Base-by-base conservation (phyloP, 345 rosid genomes). In the Mallotus nudiflorus region DNA sequence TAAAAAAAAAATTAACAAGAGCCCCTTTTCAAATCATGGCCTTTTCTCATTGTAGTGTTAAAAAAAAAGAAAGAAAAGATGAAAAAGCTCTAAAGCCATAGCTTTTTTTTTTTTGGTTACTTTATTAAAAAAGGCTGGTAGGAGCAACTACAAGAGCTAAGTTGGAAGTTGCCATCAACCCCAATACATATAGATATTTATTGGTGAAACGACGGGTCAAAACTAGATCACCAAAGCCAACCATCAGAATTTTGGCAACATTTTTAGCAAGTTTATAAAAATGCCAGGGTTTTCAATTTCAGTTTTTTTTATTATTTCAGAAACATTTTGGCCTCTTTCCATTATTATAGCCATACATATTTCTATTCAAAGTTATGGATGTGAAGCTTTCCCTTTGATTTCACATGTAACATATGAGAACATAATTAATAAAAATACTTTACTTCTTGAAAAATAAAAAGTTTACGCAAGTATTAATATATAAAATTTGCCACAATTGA, bases 41-140 rank as follows among this genome's bases (percentile, higher is more conserved):
- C 42, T 27, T 64, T 57, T 25, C 28, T 55, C 65, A 15, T 5
- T 39, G 27, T n/a, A n/a, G 50, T 65, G 66, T 55, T 29, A 37
- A 59, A 66, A 12, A 35, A 20, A 42, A 44, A 25, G 6, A 46
- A 1, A 54, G 64, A 13, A 61, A 51, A 40, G 18, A 37, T 22
- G 1, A 55, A 66, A 78, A 72, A 61, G 77, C 18, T 61, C 9
- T 48, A 73, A 76, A 76, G 70, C 71, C 31, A 62, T 11, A 11
- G 51, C 11, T 66, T 54, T 77, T 60, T 28, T 31, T 37, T 77
- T 64, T 61, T 12, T 48, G 78, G n/a, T n/a, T 59, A 22, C 29
- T 42, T 76, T 64, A 55, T 12, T 48, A 75, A 67, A 25, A 19
- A 71, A 76, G 72, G 71, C 22, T 5, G 69, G 65, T 51, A 46